Conservation (phyloP, 495 filamentous ascomycete genomes). For the Hyaloscypha hepaticicola region DNA sequence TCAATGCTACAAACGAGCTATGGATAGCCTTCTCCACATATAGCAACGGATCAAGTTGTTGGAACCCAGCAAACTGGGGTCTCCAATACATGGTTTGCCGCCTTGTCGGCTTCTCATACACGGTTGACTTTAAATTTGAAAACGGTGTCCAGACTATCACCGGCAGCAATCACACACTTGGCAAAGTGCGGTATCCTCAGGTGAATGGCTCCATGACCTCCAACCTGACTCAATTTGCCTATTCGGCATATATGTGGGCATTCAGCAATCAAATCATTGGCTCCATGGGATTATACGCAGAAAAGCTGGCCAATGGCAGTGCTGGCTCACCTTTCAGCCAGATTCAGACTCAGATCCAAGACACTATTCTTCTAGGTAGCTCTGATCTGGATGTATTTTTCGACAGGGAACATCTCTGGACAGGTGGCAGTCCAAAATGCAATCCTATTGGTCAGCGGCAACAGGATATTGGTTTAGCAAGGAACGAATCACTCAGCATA, state of each 20-base stretch:
- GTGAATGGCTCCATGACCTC: not conserved
- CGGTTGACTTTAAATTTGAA: not conserved
- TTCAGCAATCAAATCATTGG: not conserved
- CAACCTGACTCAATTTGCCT: not conserved
- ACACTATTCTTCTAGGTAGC: not conserved
- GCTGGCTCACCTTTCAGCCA: not conserved
- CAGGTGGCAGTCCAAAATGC: not conserved
- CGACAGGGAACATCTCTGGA: not conserved
- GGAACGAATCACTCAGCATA: not conserved
- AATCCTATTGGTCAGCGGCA: not conserved
- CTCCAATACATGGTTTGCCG: not conserved
- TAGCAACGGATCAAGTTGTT: not conserved
- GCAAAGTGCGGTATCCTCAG: not conserved
- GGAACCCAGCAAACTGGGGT: not conserved
- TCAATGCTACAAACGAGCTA: slow-evolving; percentile 25
- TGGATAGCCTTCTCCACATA: slow-evolving; percentile 25
- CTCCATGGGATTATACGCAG: not conserved
- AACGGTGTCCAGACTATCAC: slow-evolving; percentile 2
- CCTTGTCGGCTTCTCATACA: slow-evolving; percentile 10
- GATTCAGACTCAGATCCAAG: slow-evolving; percentile 1
- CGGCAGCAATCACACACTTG: not conserved
- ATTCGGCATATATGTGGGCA: not conserved
- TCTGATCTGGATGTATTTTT: slow-evolving; percentile 1
- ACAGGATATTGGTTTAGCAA: not conserved
- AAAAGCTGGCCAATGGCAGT: not conserved